Base-by-base conservation (phyloP, 2,329 filamentous ascomycete genomes). In the Thelonectria rubi region DNA sequence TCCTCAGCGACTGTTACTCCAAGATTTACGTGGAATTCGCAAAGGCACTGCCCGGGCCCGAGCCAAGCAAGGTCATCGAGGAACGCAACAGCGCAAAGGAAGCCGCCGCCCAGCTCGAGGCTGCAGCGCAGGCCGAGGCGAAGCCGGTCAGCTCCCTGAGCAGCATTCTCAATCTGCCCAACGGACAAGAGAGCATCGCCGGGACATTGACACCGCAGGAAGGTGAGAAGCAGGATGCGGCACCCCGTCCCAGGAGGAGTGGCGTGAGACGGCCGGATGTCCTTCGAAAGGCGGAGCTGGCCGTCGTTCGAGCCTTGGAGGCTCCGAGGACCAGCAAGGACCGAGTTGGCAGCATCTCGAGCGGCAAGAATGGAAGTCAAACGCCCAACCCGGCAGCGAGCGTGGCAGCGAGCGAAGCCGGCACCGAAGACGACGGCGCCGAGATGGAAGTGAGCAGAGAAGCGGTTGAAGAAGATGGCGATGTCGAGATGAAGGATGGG, bases 1-100 rank as follows among this genome's bases (percentile, higher is more conserved):
- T 98, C n/a, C 91, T 97, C 66, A 91, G 90, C 20, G 95, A 99
- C 76, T 89, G 91, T 50, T 99, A 97, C 76, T 91, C 92, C 1
- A 84, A 88, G 50, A 81, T 97, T 15, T 95, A 92, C 73, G 82
- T 84, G 17, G 86, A 89, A 30, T 79, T 93, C 50, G 87, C 87
- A 2, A 85, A 85, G 43, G 82, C 81, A 3, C 77, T 93, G 2
- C 84, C 85, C 0, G 80, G 81, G 26, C 74, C 76, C n/a, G 78
- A 83, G 47, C 78, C 84, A 20, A 76, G 81, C 62, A 74, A 77
- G 60, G 76, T 81, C 57, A 81, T 80, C 66, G 84, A 76, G 68
- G 84, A 78, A 64, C 78, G 79, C 50, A 78, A 78, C 7, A 77
- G 76, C 5, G 79, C 75, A 3, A 78, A 78, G 58, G 81, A 81